Evolutionary conservation across 202 grass and related monocot genomes (phyloP).

Genomic region (Tripidium arundinaceum): DNA sequence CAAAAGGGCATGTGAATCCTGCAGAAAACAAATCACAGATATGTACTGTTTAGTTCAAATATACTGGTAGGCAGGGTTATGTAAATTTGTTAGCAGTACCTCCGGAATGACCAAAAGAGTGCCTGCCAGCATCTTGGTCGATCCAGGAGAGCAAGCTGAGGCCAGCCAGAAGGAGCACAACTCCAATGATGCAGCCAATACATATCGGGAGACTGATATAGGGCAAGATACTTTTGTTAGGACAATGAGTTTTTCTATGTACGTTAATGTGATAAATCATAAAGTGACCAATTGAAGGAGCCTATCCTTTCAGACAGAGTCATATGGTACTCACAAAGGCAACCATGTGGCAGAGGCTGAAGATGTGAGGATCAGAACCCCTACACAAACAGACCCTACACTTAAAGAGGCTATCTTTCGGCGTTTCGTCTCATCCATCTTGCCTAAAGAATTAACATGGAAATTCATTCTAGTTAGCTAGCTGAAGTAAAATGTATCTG

Average conservation of each 20-base stretch:
- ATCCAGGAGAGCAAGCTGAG: constrained; percentile 64
- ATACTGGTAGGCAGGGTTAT: not conserved
- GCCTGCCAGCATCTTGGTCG: constrained; percentile 85
- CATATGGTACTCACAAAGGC: constrained; percentile 52
- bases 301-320: not conserved
- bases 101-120: constrained; percentile 86
- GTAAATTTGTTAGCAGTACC: constrained; percentile 41
- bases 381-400: constrained; percentile 66
- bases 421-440: constrained; percentile 56
- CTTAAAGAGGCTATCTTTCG: constrained; percentile 67
- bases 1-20: constrained; percentile 95
- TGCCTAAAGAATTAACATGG: constrained; percentile 39
- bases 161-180: constrained; percentile 59
- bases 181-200: constrained; percentile 50
- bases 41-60: not conserved
- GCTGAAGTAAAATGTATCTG: not conserved
- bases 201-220: constrained; percentile 46
- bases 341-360: constrained; percentile 80
- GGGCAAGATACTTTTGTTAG: constrained; percentile 20
- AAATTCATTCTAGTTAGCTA: not conserved
- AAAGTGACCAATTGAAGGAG: constrained; percentile 4
- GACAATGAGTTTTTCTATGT: not conserved
- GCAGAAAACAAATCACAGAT: constrained; percentile 16
- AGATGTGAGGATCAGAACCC: constrained; percentile 75
- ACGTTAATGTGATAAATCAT: not conserved